Evolutionary conservation across 345 rosid genomes (phyloP), one percentile per base, ranked within the genome.

Genomic region (Geranium rotundifolium): DNA sequence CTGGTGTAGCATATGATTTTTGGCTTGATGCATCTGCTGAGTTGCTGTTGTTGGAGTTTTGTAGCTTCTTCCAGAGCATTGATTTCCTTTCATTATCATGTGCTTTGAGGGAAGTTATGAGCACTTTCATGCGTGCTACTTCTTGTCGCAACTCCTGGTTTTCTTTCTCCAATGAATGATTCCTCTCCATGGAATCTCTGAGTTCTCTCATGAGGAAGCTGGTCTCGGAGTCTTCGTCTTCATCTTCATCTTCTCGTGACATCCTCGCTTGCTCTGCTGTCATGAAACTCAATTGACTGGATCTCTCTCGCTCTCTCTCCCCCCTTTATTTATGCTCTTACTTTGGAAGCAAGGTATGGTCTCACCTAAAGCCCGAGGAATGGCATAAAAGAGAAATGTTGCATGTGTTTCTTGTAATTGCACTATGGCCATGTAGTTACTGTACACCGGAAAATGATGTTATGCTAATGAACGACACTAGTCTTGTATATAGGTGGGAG

Each of bases 41-140:
- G 27, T 23, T 46, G 20, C 59, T 65, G 16, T 86, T 90, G 19
- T 69, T 73, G 49, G 87, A 65, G 70, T 69, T 85, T 71, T 92
- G 95, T 61, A 89, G 69, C 79, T 89, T 89, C 85, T 92, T 89
- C 98, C 97, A 87, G 13, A 87, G 87, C 76, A 81, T 69, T 56
- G 93, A 78, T 78, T 83, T 87, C 66, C 97, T 84, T 78, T 87
- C 98, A 58, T 83, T 85, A 57, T 86, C 98, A 61, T 84, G 90
- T 30, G 91, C 90, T 78, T 83, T 85, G 67, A 87, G 84, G 37
- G 86, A 81, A 69, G 49, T 74, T 57, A 92, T 75, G 39, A 84
- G 95, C 19, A 86, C 77, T 77, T 79, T 87, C n/a, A 92, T 72
- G 41, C 88, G 88, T 4, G 74, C 58, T 0, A 83, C 80, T 78